Evolutionary conservation across 139 green algal genomes (phyloP).

Genomic region (Coelastrella sp.): DNA sequence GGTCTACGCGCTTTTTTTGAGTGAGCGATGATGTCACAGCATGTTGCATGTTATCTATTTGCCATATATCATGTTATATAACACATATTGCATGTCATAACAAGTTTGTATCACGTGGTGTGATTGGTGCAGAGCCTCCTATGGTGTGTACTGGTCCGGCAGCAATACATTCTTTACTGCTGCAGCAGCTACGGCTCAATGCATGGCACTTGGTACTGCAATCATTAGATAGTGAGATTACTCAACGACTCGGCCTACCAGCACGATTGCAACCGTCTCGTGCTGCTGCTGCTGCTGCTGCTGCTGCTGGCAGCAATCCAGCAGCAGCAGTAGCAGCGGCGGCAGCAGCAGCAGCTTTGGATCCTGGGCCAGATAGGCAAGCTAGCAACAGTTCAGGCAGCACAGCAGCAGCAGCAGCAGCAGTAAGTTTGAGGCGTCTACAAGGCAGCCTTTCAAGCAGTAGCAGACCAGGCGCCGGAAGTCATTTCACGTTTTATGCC

Average conservation of each 20-base stretch:
- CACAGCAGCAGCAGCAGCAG: constrained; percentile 18
- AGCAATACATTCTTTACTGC: constrained; percentile 37
- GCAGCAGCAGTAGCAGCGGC: constrained; percentile 11
- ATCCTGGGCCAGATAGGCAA: background rate
- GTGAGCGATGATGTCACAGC: no score
- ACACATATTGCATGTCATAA: no score
- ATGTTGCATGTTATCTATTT: background rate
- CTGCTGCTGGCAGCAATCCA: background rate
- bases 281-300: background rate
- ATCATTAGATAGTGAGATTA: constrained; percentile 26
- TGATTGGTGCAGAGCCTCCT: background rate
- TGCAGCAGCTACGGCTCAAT: constrained; percentile 40
- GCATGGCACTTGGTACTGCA: constrained; percentile 34
- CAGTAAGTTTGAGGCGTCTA: no score
- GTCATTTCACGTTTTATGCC: constrained; percentile 36
- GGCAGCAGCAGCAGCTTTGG: background rate
- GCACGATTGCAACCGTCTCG: background rate
- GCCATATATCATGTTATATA: background rate
- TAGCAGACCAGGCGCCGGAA: background rate
- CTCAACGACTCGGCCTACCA: constrained; percentile 17
- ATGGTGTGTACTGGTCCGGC: constrained; percentile 13
- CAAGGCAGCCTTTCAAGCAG: background rate
- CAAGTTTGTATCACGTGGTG: no score
- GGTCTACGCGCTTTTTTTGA: no score
- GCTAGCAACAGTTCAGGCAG: background rate